Evolutionary conservation across 345 rosid genomes (phyloP).

Genomic region (Fremontodendron californicum): DNA sequence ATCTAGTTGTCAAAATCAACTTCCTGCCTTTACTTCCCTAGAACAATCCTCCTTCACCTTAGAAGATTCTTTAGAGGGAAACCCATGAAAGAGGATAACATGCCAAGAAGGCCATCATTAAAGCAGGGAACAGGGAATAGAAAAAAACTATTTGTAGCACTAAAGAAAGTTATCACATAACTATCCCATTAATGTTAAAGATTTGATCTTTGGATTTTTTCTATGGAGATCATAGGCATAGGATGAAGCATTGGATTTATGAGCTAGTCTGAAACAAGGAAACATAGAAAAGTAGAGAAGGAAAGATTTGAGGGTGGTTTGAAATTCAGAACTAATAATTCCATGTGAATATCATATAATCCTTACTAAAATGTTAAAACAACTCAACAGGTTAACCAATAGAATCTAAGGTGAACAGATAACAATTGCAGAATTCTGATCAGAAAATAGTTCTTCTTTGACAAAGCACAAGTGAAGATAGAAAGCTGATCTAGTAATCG

Average conservation of each 20-base stretch:
- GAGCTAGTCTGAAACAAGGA: neutral
- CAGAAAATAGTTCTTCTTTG: neutral
- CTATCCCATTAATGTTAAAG: neutral
- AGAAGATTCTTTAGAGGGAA: neutral
- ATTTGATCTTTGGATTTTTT: neutral
- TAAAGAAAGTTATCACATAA: neutral
- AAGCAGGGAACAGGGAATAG: neutral
- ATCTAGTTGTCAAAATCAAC: neutral
- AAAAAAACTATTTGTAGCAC: neutral
- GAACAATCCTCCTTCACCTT: neutral
- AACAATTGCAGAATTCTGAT: neutral
- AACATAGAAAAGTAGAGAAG: neutral
- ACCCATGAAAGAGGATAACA: neutral
- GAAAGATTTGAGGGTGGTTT: neutral
- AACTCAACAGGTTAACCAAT: neutral
- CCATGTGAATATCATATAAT: neutral
- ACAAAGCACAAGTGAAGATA: neutral
- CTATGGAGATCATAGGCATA: neutral
- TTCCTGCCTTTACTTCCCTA: neutral
- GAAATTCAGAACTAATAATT: neutral
- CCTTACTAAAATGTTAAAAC: neutral
- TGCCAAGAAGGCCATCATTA: neutral
- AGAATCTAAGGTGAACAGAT: neutral
- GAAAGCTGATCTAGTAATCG: neutral
- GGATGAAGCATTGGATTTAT: neutral